These are phyloP conservation scores for Starmerella floricola DNA, from an alignment of 805 yeast species.

Conservation along the genomic window DNA sequence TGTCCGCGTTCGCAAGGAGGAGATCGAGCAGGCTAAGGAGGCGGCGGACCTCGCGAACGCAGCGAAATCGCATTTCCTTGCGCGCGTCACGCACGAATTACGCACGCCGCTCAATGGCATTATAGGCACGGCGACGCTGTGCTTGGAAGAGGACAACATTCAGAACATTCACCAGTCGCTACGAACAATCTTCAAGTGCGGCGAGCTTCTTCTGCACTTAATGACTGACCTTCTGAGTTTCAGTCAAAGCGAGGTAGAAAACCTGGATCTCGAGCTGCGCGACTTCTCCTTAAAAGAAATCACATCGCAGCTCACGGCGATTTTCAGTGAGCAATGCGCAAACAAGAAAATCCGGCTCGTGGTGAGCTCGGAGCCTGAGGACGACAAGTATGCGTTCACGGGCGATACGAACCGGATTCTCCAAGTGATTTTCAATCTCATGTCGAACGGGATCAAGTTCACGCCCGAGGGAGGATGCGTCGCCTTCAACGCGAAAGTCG, in stretches of 20 bases:
- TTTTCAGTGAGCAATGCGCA: slow-evolving; percentile 52
- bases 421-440: slow-evolving; percentile 85
- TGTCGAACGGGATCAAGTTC: slow-evolving; percentile 81
- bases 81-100: slow-evolving; percentile 85
- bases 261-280: slow-evolving; percentile 70
- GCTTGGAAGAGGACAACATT: slow-evolving; percentile 65
- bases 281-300: slow-evolving; percentile 71
- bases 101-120: slow-evolving; percentile 95
- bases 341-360: slow-evolving; percentile 53
- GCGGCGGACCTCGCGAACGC: slow-evolving; percentile 88
- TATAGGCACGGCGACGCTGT: slow-evolving; percentile 88
- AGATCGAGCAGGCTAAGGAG: slow-evolving; percentile 68
- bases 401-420: slow-evolving; percentile 87
- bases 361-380: slow-evolving; percentile 36
- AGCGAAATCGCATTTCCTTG: slow-evolving; percentile 87
- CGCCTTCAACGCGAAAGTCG: slow-evolving; percentile 33
- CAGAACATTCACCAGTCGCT: slow-evolving; percentile 57
- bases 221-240: slow-evolving; percentile 83
- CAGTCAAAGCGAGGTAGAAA: slow-evolving; percentile 78
- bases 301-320: slow-evolving; percentile 71
- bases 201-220: slow-evolving; percentile 78
- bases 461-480: slow-evolving; percentile 84
- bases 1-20: slow-evolving; percentile 73
- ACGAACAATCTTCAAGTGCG: slow-evolving; percentile 76
- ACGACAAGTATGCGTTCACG: slow-evolving; percentile 41